Conservation (phyloP, 2,329 filamentous ascomycete genomes). For the Pseudopithomyces chartarum region DNA sequence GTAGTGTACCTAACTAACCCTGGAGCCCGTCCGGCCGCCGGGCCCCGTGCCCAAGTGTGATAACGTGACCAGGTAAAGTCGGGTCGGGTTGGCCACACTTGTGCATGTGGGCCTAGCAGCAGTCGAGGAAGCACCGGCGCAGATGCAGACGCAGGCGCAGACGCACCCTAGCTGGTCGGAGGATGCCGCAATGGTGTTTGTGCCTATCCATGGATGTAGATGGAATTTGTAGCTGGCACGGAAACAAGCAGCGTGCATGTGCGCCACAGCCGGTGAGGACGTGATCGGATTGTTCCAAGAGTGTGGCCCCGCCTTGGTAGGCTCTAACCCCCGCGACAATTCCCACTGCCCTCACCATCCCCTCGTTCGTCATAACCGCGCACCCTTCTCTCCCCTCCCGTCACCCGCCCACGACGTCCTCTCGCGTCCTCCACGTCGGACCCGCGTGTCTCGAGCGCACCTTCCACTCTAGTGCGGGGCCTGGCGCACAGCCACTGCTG, state of each 20-base stretch:
- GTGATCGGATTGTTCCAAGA: background rate
- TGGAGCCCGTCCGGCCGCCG: too few relatives aligned
- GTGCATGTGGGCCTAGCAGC: background rate
- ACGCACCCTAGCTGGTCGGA: background rate
- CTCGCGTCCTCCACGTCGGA: background rate
- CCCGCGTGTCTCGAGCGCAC: slow-evolving; percentile 3
- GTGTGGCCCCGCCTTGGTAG: slow-evolving; percentile 1
- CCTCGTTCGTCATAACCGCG: slow-evolving; percentile 6
- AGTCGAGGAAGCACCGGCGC: background rate
- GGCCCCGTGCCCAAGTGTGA: too few relatives aligned
- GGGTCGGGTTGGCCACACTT: background rate
- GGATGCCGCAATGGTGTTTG: background rate
- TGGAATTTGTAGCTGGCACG: too few relatives aligned
- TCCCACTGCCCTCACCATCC: slow-evolving; percentile 1
- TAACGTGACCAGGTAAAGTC: too few relatives aligned
- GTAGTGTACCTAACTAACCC: too few relatives aligned
- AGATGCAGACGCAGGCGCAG: background rate
- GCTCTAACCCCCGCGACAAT: slow-evolving; percentile 7
- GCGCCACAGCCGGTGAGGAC: slow-evolving; percentile 7
- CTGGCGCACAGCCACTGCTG: slow-evolving; percentile 10
- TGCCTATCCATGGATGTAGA: too few relatives aligned
- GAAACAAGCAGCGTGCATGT: background rate
- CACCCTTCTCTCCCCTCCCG: background rate
- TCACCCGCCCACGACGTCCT: background rate
- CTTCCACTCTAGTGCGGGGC: background rate